Conservation (phyloP, 345 rosid genomes). For the Eucalyptus sideroxylon region DNA sequence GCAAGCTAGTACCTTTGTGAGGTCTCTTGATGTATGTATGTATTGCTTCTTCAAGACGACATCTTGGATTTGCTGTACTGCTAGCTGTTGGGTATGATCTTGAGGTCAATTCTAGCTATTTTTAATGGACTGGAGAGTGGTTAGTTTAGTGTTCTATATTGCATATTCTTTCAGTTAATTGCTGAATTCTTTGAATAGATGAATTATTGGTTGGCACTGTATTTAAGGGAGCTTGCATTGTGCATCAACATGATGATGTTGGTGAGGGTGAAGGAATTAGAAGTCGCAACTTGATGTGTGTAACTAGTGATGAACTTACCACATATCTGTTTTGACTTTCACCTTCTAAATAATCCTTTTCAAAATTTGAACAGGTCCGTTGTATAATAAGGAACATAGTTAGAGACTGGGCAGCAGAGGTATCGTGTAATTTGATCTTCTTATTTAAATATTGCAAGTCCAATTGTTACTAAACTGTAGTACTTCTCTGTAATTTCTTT, state of each 20-base stretch:
- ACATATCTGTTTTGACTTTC: neutral
- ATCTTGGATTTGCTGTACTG: neutral
- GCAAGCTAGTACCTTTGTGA: neutral
- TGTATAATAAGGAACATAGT: conserved; percentile 93
- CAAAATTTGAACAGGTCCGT: conserved; percentile 50
- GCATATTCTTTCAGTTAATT: neutral
- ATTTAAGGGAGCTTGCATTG: neutral
- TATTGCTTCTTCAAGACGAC: neutral
- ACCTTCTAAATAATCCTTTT: neutral
- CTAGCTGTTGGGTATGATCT: neutral
- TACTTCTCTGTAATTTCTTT: neutral
- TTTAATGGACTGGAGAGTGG: neutral
- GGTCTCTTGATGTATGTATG: neutral
- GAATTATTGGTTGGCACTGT: neutral
- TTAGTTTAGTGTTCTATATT: neutral
- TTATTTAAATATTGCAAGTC: neutral
- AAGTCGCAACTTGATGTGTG: neutral
- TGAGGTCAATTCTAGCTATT: neutral
- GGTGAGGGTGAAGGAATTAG: neutral
- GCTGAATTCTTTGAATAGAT: neutral
- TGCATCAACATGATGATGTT: neutral
- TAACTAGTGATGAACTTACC: neutral
- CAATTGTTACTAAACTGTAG: neutral
- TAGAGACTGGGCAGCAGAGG: conserved; percentile 99
- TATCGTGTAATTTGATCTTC: conserved; percentile 1